Conservation (phyloP, 2,329 filamentous ascomycete species). For the Fusarium gaditjirri region DNA sequence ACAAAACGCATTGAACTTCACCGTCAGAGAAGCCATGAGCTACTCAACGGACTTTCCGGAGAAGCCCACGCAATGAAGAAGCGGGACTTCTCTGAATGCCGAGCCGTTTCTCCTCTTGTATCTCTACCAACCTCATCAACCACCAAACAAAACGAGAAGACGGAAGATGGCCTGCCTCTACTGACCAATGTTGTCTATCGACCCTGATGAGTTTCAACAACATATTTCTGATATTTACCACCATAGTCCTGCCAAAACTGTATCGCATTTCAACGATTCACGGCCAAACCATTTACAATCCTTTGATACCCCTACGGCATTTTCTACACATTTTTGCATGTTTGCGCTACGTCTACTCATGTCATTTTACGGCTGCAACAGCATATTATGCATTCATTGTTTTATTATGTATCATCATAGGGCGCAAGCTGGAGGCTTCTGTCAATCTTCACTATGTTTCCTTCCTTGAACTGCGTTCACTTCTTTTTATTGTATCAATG, state of each 20-base stretch:
- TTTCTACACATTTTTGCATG: conserved; percentile 12
- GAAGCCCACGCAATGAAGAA: conserved; percentile 29
- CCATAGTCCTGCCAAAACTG: conserved; percentile 12
- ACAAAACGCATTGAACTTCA: conserved; percentile 53
- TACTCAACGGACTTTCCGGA: conserved; percentile 53
- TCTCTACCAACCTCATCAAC: conserved; percentile 47
- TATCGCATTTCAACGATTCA: conserved; percentile 40
- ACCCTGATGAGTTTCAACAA: conserved; percentile 45
- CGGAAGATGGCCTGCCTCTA: conserved; percentile 51
- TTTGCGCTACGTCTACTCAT: conserved; percentile 14
- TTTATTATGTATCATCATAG: conserved; percentile 22
- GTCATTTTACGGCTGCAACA: conserved; percentile 39
- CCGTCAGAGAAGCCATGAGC: conserved; percentile 63
- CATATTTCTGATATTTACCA: conserved; percentile 5
- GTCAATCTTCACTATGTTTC: conserved; percentile 2
- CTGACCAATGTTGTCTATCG: conserved; percentile 64
- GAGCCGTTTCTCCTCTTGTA: conserved; percentile 46
- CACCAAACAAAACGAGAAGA: conserved; percentile 40
- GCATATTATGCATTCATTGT: conserved; percentile 31
- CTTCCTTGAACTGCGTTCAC: not conserved
- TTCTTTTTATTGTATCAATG: conserved; percentile 1
- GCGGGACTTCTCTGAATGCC: conserved; percentile 41
- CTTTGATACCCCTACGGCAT: conserved; percentile 42
- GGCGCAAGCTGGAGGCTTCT: conserved; percentile 13
- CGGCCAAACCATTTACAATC: conserved; percentile 43